Evolutionary conservation across 306 rosid species (phyloP), one percentile per base, ranked within the genome.

Genomic region (Sechiopsis laciniata): DNA sequence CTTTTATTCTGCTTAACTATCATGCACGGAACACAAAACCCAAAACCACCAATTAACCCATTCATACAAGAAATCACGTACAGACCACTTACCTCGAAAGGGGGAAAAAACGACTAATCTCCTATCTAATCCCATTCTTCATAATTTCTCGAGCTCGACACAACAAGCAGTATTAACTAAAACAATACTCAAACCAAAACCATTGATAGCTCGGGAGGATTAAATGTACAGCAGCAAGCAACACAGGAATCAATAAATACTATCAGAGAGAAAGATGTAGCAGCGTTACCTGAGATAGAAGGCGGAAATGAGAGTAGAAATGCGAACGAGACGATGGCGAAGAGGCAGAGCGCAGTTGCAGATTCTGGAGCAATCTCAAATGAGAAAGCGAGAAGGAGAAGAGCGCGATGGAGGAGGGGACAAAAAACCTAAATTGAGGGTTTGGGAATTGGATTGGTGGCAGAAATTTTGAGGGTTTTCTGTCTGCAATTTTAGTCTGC

Each of bases 341-440:
- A 17, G 73, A 10, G 40, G 26, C 7, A 48, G 12, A 48, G 16
- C 15, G 46, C 15, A n/a, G 45, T 50, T 6, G 54, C 73, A 19
- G 72, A 0, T 4, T 13, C 40, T 14, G 42, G 14, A 29, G 42
- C 4, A 13, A 51, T 7, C 40, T 51, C 22, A 12, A 50, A 4
- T 3, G 57, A 12, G 8, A 24, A 29, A 14, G 57, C 14, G 40
- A 14, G 57, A 48, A 50, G 20, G 22, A 2, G 40, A 32, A 7
- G 10, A 17, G 29, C 21, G 72, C n/a, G 35, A 68, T 10, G 72
- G 32, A 65, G 70, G 54, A 69, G 54, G 50, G 15, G 24, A 70
- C 21, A 14, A 68, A 68, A 70, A 70, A 50, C 74, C 74, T 70
- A 70, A 70, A 70, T 51, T 70, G 60, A 53, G 21, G 59, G 74